Conservation (phyloP, 179 eudicot species). For the Spergularia azorica region DNA sequence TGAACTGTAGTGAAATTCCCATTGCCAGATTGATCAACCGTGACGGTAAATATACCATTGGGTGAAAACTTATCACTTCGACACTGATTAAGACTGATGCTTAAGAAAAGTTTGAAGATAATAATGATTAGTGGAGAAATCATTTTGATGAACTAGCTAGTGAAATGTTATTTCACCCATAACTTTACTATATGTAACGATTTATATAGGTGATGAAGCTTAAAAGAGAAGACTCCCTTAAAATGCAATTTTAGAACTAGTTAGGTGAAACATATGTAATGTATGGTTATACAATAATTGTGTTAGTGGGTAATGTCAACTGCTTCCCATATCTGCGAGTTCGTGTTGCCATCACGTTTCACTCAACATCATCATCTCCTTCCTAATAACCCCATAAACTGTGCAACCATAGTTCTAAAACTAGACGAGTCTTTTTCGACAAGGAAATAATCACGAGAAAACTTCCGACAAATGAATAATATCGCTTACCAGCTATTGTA, state of each 20-base stretch:
- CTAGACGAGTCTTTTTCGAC: no score
- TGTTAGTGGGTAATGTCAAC: background rate
- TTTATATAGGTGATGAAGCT: background rate
- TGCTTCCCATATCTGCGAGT: constrained; percentile 6
- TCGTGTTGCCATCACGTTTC: constrained; percentile 4
- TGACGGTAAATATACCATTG: background rate
- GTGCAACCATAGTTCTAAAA: background rate
- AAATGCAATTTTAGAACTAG: background rate
- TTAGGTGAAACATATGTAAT: constrained; percentile 20
- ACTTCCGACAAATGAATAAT: no score
- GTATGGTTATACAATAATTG: constrained; percentile 17
- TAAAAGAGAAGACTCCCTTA: background rate
- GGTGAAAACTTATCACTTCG: background rate
- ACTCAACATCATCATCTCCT: background rate
- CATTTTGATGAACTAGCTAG: constrained; percentile 2
- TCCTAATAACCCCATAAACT: background rate
- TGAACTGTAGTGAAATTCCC: constrained; percentile 27
- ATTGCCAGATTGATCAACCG: constrained; percentile 17
- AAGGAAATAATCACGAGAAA: no score
- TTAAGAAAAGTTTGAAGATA: background rate
- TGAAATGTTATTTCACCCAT: background rate
- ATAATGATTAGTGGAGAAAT: background rate
- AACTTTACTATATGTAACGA: background rate
- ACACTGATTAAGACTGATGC: background rate
- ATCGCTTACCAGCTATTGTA: no score